A percentile compares a stretch with the other conserved stretches of the same genome.
Conservation (phyloP, 257 asterid genomes). For the Pogostemon cablin region DNA sequence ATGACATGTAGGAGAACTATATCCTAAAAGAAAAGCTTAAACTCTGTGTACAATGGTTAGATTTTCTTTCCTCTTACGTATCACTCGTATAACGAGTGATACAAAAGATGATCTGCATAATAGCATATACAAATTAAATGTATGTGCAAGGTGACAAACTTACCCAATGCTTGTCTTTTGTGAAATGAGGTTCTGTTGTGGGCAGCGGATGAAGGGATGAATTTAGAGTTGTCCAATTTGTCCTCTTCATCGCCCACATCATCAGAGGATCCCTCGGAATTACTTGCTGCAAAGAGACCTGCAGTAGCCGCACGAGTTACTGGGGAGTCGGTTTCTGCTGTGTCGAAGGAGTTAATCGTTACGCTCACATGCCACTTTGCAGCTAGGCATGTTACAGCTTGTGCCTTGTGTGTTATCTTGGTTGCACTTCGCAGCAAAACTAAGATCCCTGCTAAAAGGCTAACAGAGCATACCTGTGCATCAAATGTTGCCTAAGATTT, state of each 20-base stretch:
- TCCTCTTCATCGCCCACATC: constrained; percentile 97
- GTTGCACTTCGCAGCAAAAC: constrained; percentile 81
- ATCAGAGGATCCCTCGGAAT: constrained; percentile 48
- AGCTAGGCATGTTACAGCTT: constrained; percentile 83
- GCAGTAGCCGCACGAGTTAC: constrained; percentile 22
- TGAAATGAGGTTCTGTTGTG: constrained; percentile 86
- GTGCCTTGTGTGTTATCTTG: constrained; percentile 92
- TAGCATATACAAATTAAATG: neutral
- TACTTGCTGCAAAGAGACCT: constrained; percentile 32
- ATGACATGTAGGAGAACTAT: too few relatives aligned
- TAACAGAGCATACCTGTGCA: constrained; percentile 75
- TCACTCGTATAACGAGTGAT: too few relatives aligned
- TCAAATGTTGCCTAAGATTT: neutral
- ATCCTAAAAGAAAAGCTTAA: too few relatives aligned
- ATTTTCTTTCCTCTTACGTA: too few relatives aligned
- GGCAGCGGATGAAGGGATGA: constrained; percentile 58
- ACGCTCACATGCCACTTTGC: constrained; percentile 98
- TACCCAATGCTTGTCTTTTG: constrained; percentile 92
- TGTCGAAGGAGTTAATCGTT: constrained; percentile 71
- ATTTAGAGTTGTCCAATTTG: constrained; percentile 69
- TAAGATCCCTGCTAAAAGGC: constrained; percentile 85
- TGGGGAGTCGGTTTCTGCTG: constrained; percentile 60
- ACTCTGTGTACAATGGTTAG: too few relatives aligned
- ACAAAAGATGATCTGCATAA: too few relatives aligned
- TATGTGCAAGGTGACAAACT: neutral